Conservation (phyloP, 73 alveolate species). For the Stentor roeselii region DNA sequence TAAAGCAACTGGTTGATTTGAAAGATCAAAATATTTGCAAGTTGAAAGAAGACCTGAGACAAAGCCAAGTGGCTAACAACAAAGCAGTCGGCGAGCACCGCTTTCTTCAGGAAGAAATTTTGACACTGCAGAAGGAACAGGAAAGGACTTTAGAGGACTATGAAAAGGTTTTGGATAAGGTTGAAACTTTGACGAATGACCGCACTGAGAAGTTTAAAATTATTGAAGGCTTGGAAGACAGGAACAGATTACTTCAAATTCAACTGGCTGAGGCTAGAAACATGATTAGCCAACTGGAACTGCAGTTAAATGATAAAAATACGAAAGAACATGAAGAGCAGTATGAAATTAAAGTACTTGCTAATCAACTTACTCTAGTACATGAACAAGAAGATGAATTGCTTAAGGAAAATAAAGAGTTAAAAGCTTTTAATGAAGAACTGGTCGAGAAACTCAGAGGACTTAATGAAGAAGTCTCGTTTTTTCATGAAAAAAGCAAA, state of each 20-base stretch:
- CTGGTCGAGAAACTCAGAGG: background rate
- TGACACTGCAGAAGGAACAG: conserved; percentile 9
- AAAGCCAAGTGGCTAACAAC: background rate
- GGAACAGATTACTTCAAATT: background rate
- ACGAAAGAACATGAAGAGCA: background rate
- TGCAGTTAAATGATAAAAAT: too few species aligned
- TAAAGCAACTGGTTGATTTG: background rate
- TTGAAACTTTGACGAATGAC: background rate
- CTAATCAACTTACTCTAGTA: background rate
- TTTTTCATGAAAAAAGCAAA: background rate
- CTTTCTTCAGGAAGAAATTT: conserved; percentile 18
- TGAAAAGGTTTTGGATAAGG: background rate
- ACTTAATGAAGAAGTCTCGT: background rate
- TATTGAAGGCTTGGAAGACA: background rate
- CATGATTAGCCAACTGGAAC: background rate
- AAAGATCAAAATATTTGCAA: background rate
- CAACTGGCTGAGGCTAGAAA: background rate
- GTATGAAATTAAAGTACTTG: background rate
- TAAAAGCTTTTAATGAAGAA: background rate
- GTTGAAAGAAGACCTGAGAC: conserved; percentile 16
- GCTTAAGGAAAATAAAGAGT: background rate
- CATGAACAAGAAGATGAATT: background rate
- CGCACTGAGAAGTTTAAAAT: background rate
- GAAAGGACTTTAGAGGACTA: background rate
- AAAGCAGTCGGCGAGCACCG: conserved; percentile 18